Percentiles rank a stretch among this genome's conserved stretches.
These are phyloP conservation scores for Rhizopus arrhizus DNA, from an alignment of 371 early-diverging fungal species.

Conservation along the genomic window DNA sequence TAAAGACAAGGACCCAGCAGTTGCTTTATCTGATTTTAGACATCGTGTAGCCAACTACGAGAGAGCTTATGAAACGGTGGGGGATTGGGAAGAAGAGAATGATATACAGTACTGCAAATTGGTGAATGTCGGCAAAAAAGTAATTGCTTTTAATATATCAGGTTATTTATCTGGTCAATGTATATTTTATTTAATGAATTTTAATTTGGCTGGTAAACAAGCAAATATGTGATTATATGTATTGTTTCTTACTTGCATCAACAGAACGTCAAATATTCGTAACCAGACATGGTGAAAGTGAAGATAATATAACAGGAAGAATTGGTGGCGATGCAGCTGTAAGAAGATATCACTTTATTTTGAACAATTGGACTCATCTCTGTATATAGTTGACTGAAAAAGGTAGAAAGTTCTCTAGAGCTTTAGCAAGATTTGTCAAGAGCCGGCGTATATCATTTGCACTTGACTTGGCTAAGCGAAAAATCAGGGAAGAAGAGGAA, in stretches of 20 bases:
- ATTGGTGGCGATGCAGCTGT: conserved; percentile 83
- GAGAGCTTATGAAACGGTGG: conserved; percentile 76
- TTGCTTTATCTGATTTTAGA: conserved; percentile 76
- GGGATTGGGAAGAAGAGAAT: conserved; percentile 73
- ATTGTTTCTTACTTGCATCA: conserved; percentile 18
- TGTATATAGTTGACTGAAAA: conserved; percentile 49
- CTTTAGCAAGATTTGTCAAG: conserved; percentile 69
- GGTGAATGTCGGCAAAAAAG: conserved; percentile 83
- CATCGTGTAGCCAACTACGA: conserved; percentile 82
- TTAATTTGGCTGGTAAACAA: conserved; percentile 54
- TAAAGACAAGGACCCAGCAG: conserved; percentile 63
- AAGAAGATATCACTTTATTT: conserved; percentile 20
- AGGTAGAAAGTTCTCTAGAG: conserved; percentile 67
- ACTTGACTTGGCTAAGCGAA: conserved; percentile 34
- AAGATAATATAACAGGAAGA: conserved; percentile 56
- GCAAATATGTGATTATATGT: background rate
- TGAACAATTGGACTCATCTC: background rate
- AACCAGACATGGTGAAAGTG: conserved; percentile 81
- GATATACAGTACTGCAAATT: conserved; percentile 81
- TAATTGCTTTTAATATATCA: conserved; percentile 79
- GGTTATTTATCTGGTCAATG: conserved; percentile 82
- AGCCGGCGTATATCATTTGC: conserved; percentile 46
- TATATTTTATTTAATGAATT: conserved; percentile 87
- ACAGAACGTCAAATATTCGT: conserved; percentile 77
- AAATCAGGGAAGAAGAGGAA: conserved; percentile 35